phyloP scores from a whole-genome alignment of 129 eudicot genomes.

The Lactuca sativa region DNA sequence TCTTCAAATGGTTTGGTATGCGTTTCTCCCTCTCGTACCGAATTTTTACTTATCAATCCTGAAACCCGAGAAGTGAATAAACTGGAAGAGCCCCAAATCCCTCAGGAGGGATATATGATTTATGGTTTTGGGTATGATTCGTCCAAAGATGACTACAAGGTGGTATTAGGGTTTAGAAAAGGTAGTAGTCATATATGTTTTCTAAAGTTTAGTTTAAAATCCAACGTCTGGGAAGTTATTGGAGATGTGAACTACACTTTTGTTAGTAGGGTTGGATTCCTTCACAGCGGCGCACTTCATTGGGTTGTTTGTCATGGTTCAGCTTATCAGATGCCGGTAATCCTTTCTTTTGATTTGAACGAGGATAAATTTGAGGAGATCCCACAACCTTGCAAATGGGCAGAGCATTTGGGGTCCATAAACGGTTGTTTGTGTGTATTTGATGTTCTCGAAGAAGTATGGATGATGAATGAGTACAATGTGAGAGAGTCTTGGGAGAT shows the following conservation, averaged over 20 bases:
- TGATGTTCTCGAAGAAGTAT: neutral
- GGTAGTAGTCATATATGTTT: neutral
- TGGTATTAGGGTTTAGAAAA: slow-evolving; percentile 1
- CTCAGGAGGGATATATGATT: neutral
- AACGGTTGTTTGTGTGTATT: neutral
- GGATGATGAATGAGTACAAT: slow-evolving; percentile 1
- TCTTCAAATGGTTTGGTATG: too few species aligned
- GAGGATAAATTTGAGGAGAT: slow-evolving; percentile 2
- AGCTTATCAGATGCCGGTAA: neutral
- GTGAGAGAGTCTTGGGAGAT: slow-evolving; percentile 9
- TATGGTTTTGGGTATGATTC: slow-evolving; percentile 27
- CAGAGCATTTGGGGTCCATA: neutral
- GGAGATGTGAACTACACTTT: slow-evolving; percentile 12
- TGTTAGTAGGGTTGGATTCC: too few species aligned
- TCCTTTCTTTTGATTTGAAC: slow-evolving; percentile 2
- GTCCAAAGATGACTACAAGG: slow-evolving; percentile 26
- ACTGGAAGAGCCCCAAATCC: neutral
- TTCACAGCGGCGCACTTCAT: slow-evolving; percentile 16
- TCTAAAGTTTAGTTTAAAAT: slow-evolving; percentile 18
- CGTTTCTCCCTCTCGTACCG: too few species aligned
- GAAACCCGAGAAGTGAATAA: too few species aligned
- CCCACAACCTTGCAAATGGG: neutral
- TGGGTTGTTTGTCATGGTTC: slow-evolving; percentile 5
- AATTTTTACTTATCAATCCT: too few species aligned
- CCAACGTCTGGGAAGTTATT: slow-evolving; percentile 18